Base-by-base conservation (phyloP, 305 asterid genomes). In the Andrographis paniculata region DNA sequence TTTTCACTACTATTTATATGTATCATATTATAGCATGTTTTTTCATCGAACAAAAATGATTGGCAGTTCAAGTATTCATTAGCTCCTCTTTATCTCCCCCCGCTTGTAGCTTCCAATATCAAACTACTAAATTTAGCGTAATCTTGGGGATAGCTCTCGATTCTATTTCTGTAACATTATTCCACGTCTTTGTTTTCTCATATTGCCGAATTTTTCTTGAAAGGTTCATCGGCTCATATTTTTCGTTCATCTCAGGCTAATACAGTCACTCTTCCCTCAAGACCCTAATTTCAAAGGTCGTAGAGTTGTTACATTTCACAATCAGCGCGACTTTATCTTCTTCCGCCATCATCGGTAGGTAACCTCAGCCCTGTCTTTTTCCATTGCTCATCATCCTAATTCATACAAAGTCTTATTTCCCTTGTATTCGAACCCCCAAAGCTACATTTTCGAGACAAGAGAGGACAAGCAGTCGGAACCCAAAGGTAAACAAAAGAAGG, bases 271-370 rank as follows among this genome's bases (percentile, higher is more conserved):
- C 45, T 89, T 89, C 52, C 94, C 94, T 11, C 98, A 89, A 86
- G 79, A 73, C 64, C 98, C 98, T 17, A 52, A 89, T 50, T 86
- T 86, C 48, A 78, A 65, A 41, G 98, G 98, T 31, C 87, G 95
- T 58, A 69, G 96, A 73, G 96, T 82, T 53, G 95, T 80, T 58
- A 86, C 95, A 18, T 89, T 89, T 46, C 96, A 86, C 75, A 86
- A 89, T 65, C 98, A 89, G 54, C 95, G 98, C 50, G 98, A 86
- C 59, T 89, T 80, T 58, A 72, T 89, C 59, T 89, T 89, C 64
- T 86, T 89, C 78, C 96, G 95, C 38, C 96, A 86, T 73, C 95
- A 82, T 52, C 88, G 98, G 94, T 87, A 19, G 58, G 63, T 52
- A 44, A 24, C 41, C 35, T 51, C 43, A 14, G 42, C 60, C 21